phyloP scores from a whole-genome alignment of 1,284 basidiomycete genomes.

The Mycosarcoma mackinlayi region DNA sequence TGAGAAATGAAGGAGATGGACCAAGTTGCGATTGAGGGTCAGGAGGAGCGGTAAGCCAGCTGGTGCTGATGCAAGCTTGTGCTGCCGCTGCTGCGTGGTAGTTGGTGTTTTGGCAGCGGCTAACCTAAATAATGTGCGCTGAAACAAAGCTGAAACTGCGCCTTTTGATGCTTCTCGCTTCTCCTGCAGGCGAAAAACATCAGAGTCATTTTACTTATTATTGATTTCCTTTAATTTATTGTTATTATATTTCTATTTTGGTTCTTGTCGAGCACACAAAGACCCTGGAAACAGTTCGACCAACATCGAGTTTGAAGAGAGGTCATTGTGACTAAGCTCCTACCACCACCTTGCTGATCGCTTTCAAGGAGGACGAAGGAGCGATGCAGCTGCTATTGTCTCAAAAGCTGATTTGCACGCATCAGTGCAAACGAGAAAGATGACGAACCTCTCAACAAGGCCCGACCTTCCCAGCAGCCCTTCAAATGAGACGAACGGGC shows the following conservation, averaged over 20 bases:
- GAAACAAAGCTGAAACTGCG: slow-evolving; percentile 3
- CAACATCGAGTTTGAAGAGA: too few relatives aligned
- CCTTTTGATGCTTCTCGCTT: too few relatives aligned
- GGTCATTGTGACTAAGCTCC: background rate
- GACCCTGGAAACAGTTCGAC: too few relatives aligned
- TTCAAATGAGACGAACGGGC: background rate
- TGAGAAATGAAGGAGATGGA: background rate
- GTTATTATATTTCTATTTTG: background rate
- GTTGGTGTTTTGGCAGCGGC: slow-evolving; percentile 6
- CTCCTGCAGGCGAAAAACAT: too few relatives aligned
- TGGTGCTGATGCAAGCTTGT: background rate
- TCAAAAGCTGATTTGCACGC: background rate
- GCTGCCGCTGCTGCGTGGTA: background rate
- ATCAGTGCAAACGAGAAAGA: background rate
- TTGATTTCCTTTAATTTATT: background rate
- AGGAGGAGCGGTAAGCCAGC: too few relatives aligned
- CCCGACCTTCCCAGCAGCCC: background rate
- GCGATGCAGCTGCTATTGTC: slow-evolving; percentile 8
- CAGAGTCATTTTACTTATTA: too few relatives aligned
- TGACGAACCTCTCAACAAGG: slow-evolving; percentile 8
- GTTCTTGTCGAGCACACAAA: too few relatives aligned
- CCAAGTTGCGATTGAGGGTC: too few relatives aligned
- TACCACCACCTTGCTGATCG: background rate
- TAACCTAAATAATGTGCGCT: background rate
- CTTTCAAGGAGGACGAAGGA: background rate